Conservation (phyloP, 768 basidiomycete genomes). For the Megacollybia marginata region DNA sequence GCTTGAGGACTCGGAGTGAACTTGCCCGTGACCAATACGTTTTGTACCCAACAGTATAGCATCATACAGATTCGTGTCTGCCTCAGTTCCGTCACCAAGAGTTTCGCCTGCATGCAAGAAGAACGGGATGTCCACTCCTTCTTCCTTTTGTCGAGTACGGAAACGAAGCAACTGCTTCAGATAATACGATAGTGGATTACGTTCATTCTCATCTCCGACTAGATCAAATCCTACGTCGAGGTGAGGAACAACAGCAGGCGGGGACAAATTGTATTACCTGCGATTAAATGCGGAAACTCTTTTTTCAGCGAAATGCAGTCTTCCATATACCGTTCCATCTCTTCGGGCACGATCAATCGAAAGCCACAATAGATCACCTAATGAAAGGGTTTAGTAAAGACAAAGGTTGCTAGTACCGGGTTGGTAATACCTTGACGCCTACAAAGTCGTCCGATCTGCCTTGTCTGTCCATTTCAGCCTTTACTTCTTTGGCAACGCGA, state of each 20-base stretch:
- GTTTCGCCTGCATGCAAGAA: conserved; percentile 81
- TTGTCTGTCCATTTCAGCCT: conserved; percentile 38
- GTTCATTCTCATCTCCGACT: conserved; percentile 65
- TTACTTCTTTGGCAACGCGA: conserved; percentile 43
- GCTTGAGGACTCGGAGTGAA: background rate
- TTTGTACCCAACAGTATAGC: conserved; percentile 73
- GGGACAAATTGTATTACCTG: conserved; percentile 29
- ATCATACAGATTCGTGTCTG: conserved; percentile 71
- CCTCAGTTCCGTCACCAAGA: conserved; percentile 62
- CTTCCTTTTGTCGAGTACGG: conserved; percentile 45
- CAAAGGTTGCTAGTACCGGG: background rate
- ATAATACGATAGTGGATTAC: conserved; percentile 57
- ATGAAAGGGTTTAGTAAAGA: background rate
- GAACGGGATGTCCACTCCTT: conserved; percentile 62
- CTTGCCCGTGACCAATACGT: conserved; percentile 75
- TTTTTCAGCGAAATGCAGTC: conserved; percentile 71
- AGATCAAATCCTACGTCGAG: conserved; percentile 60
- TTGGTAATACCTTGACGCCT: conserved; percentile 46
- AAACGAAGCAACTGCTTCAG: conserved; percentile 54
- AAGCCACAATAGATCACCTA: conserved; percentile 71
- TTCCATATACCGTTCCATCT: conserved; percentile 59
- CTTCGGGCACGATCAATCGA: conserved; percentile 45
- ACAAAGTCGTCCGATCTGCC: conserved; percentile 57
- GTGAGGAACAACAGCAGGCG: background rate
- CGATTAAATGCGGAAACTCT: conserved; percentile 66